phyloP scores from a whole-genome alignment of 2,329 filamentous ascomycete species.

The Colletotrichum echinochloae region DNA sequence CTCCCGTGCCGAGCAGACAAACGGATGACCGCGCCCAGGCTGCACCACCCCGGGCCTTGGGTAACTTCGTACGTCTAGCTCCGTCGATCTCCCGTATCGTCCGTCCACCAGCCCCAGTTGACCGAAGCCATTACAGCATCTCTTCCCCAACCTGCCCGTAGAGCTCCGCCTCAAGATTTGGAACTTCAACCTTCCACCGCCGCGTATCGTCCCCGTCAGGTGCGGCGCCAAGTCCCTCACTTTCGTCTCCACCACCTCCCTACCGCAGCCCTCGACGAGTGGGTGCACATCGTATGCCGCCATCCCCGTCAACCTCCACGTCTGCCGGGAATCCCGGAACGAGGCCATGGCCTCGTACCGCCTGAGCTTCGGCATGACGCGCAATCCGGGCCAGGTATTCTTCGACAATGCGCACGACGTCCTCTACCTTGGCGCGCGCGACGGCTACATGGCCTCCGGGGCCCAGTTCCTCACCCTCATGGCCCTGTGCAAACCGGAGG shows the following conservation, averaged over 20 bases:
- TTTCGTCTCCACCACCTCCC: conserved; percentile 23
- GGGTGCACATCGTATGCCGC: conserved; percentile 57
- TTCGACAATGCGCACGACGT: conserved; percentile 57
- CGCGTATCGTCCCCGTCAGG: conserved; percentile 58
- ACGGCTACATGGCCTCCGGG: conserved; percentile 59
- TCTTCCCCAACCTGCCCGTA: conserved; percentile 57
- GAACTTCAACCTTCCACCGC: conserved; percentile 56
- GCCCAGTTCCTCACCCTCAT: conserved; percentile 60
- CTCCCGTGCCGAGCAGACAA: conserved; percentile 5
- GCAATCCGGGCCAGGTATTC: conserved; percentile 55
- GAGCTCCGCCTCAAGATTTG: conserved; percentile 63
- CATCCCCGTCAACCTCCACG: conserved; percentile 59
- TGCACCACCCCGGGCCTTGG: conserved; percentile 20
- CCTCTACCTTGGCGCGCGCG: conserved; percentile 61
- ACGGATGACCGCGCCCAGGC: neutral
- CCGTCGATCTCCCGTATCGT: conserved; percentile 32
- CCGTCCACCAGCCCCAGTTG: conserved; percentile 6
- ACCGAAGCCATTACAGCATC: conserved; percentile 48
- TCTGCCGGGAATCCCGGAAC: conserved; percentile 59
- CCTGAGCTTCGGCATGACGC: conserved; percentile 56
- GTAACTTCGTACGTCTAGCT: conserved; percentile 39
- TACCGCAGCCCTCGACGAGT: conserved; percentile 40
- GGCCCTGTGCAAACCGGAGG: conserved; percentile 54
- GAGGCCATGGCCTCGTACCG: conserved; percentile 57
- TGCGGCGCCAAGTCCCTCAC: conserved; percentile 52